These are phyloP conservation scores for Trametes cinnabarina DNA, from an alignment of 768 basidiomycete species.

Conservation along the genomic window DNA sequence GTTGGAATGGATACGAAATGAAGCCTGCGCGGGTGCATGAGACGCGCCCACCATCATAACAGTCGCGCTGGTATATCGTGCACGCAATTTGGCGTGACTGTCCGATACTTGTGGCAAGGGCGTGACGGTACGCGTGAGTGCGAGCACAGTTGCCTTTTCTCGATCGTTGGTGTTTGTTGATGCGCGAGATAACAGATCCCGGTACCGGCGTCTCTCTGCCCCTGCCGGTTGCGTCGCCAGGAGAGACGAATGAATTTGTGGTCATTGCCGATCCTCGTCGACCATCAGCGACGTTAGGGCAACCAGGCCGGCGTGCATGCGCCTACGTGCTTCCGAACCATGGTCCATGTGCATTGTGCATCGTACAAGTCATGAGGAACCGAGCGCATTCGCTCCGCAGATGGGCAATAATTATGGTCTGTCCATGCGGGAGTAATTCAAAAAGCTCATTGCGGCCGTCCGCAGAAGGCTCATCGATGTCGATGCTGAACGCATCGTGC, in stretches of 20 bases:
- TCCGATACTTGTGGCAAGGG: neutral
- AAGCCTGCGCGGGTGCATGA: neutral
- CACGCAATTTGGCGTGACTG: constrained; percentile 1
- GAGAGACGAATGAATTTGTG: constrained; percentile 17
- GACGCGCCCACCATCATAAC: no score
- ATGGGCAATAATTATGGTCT: neutral
- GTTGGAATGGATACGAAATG: constrained; percentile 1
- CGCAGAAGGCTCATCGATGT: constrained; percentile 2
- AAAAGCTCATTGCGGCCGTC: constrained; percentile 3
- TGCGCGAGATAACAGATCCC: constrained; percentile 11
- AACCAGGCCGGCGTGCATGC: constrained; percentile 16
- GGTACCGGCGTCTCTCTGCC: constrained; percentile 2
- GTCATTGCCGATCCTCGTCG: constrained; percentile 19
- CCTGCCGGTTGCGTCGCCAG: constrained; percentile 12
- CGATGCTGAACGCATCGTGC: constrained; percentile 2
- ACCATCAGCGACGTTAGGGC: constrained; percentile 19
- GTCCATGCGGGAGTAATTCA: constrained; percentile 1
- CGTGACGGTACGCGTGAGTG: neutral
- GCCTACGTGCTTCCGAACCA: constrained; percentile 11
- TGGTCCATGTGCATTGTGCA: constrained; percentile 7
- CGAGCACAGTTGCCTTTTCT: constrained; percentile 13
- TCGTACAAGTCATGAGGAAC: neutral
- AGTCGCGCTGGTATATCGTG: no score
- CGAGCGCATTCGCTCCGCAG: constrained; percentile 14
- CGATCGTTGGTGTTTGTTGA: constrained; percentile 14